These are phyloP conservation scores for Aspergillus pseudonomiae DNA, from an alignment of 2,329 filamentous ascomycete species.

Conservation along the genomic window DNA sequence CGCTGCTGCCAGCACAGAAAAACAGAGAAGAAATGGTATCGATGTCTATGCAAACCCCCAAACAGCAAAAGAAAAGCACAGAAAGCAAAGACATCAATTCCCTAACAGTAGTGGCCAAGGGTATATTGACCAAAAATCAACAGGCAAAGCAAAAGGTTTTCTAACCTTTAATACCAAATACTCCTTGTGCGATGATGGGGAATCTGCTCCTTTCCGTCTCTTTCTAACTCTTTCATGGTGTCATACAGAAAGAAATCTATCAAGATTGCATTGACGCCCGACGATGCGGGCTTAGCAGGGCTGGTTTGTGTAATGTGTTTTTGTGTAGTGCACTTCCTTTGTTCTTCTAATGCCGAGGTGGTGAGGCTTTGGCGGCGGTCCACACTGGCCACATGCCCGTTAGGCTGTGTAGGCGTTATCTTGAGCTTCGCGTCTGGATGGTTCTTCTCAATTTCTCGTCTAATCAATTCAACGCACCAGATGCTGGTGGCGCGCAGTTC, in stretches of 20 bases:
- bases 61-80: neutral
- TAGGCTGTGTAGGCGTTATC: neutral
- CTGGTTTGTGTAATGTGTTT: slow-evolving; percentile 23
- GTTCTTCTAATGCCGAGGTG: slow-evolving; percentile 14
- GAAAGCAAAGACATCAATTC: neutral
- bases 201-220: slow-evolving; percentile 56
- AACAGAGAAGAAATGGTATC: slow-evolving; percentile 2
- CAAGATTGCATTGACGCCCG: slow-evolving; percentile 77
- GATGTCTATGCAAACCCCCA: slow-evolving; percentile 16
- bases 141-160: neutral
- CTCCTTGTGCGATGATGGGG: slow-evolving; percentile 89
- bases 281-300: slow-evolving; percentile 10
- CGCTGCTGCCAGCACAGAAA: slow-evolving; percentile 17
- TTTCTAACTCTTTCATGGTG: slow-evolving; percentile 83
- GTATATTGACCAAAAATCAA: neutral
- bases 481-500: slow-evolving; percentile 92
- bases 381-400: neutral
- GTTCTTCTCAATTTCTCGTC: slow-evolving; percentile 72
- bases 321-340: slow-evolving; percentile 19
- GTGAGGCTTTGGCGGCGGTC: slow-evolving; percentile 5
- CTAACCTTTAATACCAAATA: slow-evolving; percentile 76
- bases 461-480: slow-evolving; percentile 91
- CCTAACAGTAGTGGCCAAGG: neutral
- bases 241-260: slow-evolving; percentile 99
- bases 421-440: slow-evolving; percentile 66